Evolutionary conservation across 2,329 filamentous ascomycete genomes (phyloP).

Genomic region (Pseudogymnoascus sp.): DNA sequence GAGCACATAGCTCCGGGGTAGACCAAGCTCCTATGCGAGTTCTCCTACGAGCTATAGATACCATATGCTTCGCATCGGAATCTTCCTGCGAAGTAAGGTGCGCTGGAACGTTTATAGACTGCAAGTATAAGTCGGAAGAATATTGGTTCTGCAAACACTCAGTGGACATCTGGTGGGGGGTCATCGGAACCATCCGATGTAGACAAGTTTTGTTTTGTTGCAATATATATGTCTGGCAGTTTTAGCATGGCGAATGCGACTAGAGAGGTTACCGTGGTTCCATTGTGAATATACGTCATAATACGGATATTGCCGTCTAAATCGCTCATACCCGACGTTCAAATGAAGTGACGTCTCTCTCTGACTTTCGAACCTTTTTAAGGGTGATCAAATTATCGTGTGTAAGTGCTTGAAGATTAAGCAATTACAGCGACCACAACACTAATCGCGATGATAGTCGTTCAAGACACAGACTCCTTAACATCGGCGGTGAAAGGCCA

Average conservation of each 20-base stretch:
- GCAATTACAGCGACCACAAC: not conserved
- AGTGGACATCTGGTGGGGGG: not conserved
- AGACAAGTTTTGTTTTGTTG: no score
- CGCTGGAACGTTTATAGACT: not conserved
- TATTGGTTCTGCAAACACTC: not conserved
- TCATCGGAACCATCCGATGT: not conserved
- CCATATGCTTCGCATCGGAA: not conserved
- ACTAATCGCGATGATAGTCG: not conserved
- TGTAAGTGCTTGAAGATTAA: not conserved
- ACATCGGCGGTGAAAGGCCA: not conserved
- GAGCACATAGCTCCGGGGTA: not conserved
- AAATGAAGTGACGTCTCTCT: not conserved
- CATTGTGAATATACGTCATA: not conserved
- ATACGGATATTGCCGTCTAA: not conserved
- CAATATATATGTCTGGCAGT: no score
- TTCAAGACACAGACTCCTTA: not conserved
- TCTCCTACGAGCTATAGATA: not conserved
- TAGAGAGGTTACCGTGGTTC: no score
- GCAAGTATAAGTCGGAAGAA: conserved; percentile 1
- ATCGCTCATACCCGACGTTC: not conserved
- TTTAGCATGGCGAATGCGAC: no score
- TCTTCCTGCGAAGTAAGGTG: not conserved
- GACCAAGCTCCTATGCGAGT: not conserved
- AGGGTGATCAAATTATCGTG: not conserved
- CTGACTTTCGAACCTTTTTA: not conserved